A percentile compares a stretch with the other conserved stretches of the same genome.
Evolutionary conservation across 371 early-diverging fungal species (phyloP).

Genomic region (Rhizopus arrhizus): DNA sequence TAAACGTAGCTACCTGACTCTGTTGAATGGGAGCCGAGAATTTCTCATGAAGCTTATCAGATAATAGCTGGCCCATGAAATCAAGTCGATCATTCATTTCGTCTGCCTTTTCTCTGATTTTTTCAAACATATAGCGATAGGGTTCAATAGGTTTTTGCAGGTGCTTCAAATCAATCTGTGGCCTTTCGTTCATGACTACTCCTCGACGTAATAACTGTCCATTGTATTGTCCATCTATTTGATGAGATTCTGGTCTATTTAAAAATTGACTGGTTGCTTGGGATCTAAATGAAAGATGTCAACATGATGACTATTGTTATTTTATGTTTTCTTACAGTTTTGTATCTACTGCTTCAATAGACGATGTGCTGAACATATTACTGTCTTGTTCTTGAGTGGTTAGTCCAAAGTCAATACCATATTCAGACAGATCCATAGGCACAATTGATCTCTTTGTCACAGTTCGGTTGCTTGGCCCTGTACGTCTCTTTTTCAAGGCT

Average conservation of each 20-base stretch:
- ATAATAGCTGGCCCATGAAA: conserved; percentile 59
- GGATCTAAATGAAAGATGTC: conserved; percentile 6
- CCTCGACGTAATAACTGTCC: conserved; percentile 13
- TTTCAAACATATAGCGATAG: conserved; percentile 91
- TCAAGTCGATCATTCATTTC: conserved; percentile 75
- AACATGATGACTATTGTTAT: conserved; percentile 4
- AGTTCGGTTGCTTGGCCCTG: conserved; percentile 5
- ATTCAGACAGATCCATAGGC: conserved; percentile 25
- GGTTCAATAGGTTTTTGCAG: conserved; percentile 56
- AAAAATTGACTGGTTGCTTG: conserved; percentile 18
- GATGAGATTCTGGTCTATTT: conserved; percentile 27
- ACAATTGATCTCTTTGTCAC: conserved; percentile 12
- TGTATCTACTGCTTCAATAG: conserved; percentile 5
- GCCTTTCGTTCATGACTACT: not conserved
- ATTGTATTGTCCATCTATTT: conserved; percentile 41
- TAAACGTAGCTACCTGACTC: conserved; percentile 38
- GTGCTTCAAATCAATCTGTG: conserved; percentile 27
- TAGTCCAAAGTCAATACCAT: conserved; percentile 9
- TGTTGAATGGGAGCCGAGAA: conserved; percentile 69
- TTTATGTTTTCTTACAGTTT: conserved; percentile 22
- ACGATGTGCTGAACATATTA: not conserved
- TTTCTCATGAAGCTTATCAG: conserved; percentile 43
- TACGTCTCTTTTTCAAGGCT: conserved; percentile 21
- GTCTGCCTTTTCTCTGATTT: conserved; percentile 71
- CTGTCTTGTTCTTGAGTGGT: conserved; percentile 3